Base-by-base conservation (phyloP, 2,329 filamentous ascomycete species). In the Penicillium janthinellum region DNA sequence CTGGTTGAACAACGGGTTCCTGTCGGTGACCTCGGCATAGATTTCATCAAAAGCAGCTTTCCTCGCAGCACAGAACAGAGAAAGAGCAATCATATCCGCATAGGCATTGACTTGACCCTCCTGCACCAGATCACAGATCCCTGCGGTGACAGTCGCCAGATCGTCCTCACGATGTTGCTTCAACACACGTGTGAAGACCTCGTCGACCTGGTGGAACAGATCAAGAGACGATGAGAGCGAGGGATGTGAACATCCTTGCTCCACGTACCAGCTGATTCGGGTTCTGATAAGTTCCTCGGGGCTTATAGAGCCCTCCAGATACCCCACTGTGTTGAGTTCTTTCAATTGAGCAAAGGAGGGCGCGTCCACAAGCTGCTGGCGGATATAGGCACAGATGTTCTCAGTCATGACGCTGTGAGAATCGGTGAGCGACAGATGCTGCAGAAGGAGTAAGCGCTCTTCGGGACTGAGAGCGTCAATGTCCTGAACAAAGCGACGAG, bases 21-120 rank as follows among this genome's bases (percentile, higher is more conserved):
- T 78, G 66, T 88, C 86, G 0, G 83, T 85, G 1, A 86, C 83
- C 69, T 88, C 86, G 12, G 85, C 76, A 66, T 87, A 88, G 0
- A 88, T 83, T 59, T 88, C 85, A 60, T 88, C 84, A 45, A 88
- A 82, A 0, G 82, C 85, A 5, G 79, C 76, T 65, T 82, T 84
- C 25, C 84, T 78, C 31, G 85, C 78, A 0, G 83, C 81, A 58
- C 83, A 86, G 68, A 88, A 87, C 55, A 86, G 78, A 1, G 83
- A 79, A 38, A 88, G 78, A 0, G 82, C 80, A 54, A 87, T 77
- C 5, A 88, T 78, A 64, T 88, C 85, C 0, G 81, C 76, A 59
- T 79, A 78, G 15, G 79, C 66, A 64, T 83, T 78, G n/a, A 82
- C 70, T 4, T 67, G 60, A 11, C 68, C 68, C 31, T 65, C 67